Evolutionary conservation across 805 yeast genomes (phyloP), one percentile per base, ranked within the genome.

Genomic region (Candida parachauliodes): DNA sequence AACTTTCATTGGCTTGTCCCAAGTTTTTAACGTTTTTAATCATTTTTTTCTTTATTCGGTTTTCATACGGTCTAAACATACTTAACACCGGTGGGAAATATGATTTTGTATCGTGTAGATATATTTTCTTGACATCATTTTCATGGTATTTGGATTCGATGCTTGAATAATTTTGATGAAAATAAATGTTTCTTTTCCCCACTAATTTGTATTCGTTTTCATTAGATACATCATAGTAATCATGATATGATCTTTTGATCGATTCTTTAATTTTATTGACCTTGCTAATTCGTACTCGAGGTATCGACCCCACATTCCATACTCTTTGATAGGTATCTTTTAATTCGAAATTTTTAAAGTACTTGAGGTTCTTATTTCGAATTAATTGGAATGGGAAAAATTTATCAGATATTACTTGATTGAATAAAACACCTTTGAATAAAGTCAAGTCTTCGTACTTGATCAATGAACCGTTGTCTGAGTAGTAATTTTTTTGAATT

Each of bases 261-360:
- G 38, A 45, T 19, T 45, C 48, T 32, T 44, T 50, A 9, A 61
- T 32, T 29, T 49, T 51, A 30, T 51, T 55, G 39, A 55, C 33
- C 33, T 47, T 59, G 27, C 61, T 55, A 12, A 44, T 23, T 41
- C 67, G 58, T 6, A 63, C 60, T 34, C 69, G 51, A 3, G 77
- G 75, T 4, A 72, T 65, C 2, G 76, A 65, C 0, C 81, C 79
- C 36, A 72, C 47, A 32, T 55, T 50, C 70, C 70, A 69, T 22
- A 38, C 41, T 28, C 41, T 34, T 44, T 55, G 52, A 28, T 51
- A 30, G 37, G 55, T 41, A 44, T 59, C 62, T 20, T 39, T 38
- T 8, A 59, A 33, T 26, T 55, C 62, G 46, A 62, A 71, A 41
- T 57, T 58, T 24, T 40, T 42, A 33, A 50, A 47, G 12, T 37